Conservation (phyloP, 1,284 basidiomycete species). For the Laetiporus sulphureus region DNA sequence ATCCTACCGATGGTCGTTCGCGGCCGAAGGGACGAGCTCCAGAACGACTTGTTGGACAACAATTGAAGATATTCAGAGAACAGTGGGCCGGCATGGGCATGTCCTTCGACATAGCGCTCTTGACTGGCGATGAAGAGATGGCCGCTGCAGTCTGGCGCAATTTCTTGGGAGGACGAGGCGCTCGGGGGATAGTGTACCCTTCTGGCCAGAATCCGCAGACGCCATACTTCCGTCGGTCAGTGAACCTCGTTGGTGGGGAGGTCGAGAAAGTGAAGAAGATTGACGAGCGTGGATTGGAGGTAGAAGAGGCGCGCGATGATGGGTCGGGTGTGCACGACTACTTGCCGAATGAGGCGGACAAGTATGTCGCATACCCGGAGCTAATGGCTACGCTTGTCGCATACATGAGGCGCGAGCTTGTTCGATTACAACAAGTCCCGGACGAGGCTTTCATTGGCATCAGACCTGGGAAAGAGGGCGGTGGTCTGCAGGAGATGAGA, state of each 20-base stretch:
- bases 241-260: constrained; percentile 61
- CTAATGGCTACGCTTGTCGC: constrained; percentile 71
- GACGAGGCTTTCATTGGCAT: constrained; percentile 60
- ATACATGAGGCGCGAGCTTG: constrained; percentile 76
- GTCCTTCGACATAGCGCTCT: constrained; percentile 77
- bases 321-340: constrained; percentile 71
- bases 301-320: constrained; percentile 57
- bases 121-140: constrained; percentile 71
- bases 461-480: constrained; percentile 21
- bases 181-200: constrained; percentile 53
- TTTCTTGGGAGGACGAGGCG: constrained; percentile 75
- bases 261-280: constrained; percentile 52
- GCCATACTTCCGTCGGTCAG: constrained; percentile 44
- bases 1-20: constrained; percentile 22
- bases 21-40: constrained; percentile 49
- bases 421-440: constrained; percentile 62
- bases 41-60: constrained; percentile 77
- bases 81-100: constrained; percentile 87
- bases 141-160: constrained; percentile 92
- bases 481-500: constrained; percentile 18
- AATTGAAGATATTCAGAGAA: constrained; percentile 90
- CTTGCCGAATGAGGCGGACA: constrained; percentile 47
- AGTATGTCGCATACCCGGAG: constrained; percentile 72
- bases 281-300: constrained; percentile 37
- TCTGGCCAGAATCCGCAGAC: constrained; percentile 9